These are phyloP conservation scores for Endotrypanum monterogeii DNA, from an alignment of 208 protist genomes.

Conservation along the genomic window DNA sequence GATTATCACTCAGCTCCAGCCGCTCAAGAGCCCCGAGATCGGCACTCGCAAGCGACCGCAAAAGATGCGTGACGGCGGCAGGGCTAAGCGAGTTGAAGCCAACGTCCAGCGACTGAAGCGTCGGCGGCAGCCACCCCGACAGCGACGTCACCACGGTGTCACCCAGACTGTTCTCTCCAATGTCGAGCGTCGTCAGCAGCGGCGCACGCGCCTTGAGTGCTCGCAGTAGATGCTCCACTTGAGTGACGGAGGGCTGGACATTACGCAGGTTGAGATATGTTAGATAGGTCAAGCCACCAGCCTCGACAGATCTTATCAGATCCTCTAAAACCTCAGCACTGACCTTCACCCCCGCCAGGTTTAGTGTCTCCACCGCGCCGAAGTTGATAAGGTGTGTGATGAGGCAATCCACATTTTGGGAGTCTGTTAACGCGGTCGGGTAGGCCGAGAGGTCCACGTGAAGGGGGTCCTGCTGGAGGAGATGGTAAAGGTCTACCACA, in stretches of 20 bases:
- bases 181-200: constrained; percentile 40
- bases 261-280: constrained; percentile 26
- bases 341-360: constrained; percentile 13
- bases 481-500: constrained; percentile 17
- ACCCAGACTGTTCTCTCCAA: constrained; percentile 55
- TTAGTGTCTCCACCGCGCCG: constrained; percentile 26
- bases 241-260: constrained; percentile 13
- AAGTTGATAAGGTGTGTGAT: constrained; percentile 38
- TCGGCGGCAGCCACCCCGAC: constrained; percentile 16
- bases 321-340: constrained; percentile 9
- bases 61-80: constrained; percentile 9
- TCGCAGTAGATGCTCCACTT: constrained; percentile 14
- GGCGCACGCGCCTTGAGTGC: constrained; percentile 19
- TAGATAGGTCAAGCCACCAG: constrained; percentile 13
- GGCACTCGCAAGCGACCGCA: constrained; percentile 8
- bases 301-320: constrained; percentile 14
- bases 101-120: constrained; percentile 29
- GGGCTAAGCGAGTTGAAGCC: constrained; percentile 30
- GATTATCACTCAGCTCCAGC: constrained; percentile 28
- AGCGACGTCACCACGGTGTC: constrained; percentile 36
- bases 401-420: constrained; percentile 33
- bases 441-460: constrained; percentile 34
- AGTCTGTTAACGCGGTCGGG: constrained; percentile 24
- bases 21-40: background rate
- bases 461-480: constrained; percentile 34